phyloP scores from a whole-genome alignment of 352 stramenopile genomes.

The Globisporangium mamillatum region DNA sequence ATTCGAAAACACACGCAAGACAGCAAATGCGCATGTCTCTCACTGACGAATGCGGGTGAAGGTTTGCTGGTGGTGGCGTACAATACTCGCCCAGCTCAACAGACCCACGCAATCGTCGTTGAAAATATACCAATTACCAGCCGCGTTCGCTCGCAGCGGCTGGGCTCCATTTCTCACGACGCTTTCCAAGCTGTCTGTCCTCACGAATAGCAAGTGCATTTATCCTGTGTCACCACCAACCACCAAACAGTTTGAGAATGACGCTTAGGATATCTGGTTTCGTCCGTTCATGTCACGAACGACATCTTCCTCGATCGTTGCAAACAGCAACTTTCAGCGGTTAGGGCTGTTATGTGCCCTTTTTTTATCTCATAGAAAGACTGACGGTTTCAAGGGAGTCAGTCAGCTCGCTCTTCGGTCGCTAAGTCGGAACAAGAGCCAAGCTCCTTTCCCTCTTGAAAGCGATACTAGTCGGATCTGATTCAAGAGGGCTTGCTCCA shows the following conservation, averaged over 20 bases:
- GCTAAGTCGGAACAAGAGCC: background rate
- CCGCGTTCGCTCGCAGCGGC: constrained; percentile 4
- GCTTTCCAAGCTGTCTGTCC: background rate
- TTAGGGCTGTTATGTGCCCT: background rate
- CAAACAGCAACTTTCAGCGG: background rate
- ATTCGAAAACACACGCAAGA: constrained; percentile 1
- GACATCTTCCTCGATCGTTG: background rate
- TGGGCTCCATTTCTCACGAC: constrained; percentile 3
- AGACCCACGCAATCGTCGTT: background rate
- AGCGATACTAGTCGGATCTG: background rate
- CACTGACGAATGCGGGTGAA: constrained; percentile 3
- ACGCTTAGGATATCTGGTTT: background rate
- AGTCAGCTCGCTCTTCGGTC: background rate
- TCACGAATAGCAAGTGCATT: background rate
- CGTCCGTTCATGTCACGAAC: background rate
- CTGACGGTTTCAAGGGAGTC: constrained; percentile 1
- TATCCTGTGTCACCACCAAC: background rate
- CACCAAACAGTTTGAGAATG: background rate
- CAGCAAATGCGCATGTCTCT: background rate
- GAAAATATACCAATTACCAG: background rate
- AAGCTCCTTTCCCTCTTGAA: background rate
- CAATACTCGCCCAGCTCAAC: background rate
- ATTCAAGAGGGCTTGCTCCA: background rate
- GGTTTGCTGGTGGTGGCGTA: background rate
- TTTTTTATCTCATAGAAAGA: background rate